These are phyloP conservation scores for Diaporthe citriasiana DNA, from an alignment of 2,329 filamentous ascomycete genomes.

Conservation along the genomic window DNA sequence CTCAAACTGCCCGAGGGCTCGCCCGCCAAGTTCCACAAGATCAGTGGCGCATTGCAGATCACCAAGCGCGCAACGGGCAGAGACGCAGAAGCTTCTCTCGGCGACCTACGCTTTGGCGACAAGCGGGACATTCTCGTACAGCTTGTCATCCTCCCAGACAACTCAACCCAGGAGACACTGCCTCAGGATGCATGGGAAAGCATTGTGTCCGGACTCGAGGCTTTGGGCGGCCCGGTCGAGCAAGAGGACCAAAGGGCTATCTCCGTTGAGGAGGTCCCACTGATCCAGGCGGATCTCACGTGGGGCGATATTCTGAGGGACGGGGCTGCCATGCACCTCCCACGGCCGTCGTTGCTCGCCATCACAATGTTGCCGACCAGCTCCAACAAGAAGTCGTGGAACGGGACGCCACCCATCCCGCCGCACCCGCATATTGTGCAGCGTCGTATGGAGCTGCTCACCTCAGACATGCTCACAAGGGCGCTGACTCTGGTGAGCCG, in stretches of 20 bases:
- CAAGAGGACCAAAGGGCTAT: constrained; percentile 85
- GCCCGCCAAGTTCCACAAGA: constrained; percentile 98
- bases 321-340: constrained; percentile 86
- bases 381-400: constrained; percentile 74
- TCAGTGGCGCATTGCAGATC: constrained; percentile 94
- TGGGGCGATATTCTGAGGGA: constrained; percentile 96
- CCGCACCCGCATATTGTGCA: constrained; percentile 96
- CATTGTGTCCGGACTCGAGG: constrained; percentile 94
- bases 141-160: constrained; percentile 91
- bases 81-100: constrained; percentile 92
- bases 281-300: constrained; percentile 93
- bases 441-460: constrained; percentile 95
- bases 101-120: constrained; percentile 94
- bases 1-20: constrained; percentile 95
- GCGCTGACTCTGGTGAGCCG: constrained; percentile 91
- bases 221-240: constrained; percentile 88
- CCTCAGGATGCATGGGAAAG: constrained; percentile 98
- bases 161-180: constrained; percentile 82
- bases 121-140: constrained; percentile 95
- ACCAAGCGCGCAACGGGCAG: constrained; percentile 96
- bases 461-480: constrained; percentile 96
- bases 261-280: constrained; percentile 93
- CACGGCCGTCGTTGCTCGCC: constrained; percentile 89
- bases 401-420: constrained; percentile 83
- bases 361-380: constrained; percentile 92